Conservation (phyloP, 23 red algal species). For the Gracilariopsis chorda region DNA sequence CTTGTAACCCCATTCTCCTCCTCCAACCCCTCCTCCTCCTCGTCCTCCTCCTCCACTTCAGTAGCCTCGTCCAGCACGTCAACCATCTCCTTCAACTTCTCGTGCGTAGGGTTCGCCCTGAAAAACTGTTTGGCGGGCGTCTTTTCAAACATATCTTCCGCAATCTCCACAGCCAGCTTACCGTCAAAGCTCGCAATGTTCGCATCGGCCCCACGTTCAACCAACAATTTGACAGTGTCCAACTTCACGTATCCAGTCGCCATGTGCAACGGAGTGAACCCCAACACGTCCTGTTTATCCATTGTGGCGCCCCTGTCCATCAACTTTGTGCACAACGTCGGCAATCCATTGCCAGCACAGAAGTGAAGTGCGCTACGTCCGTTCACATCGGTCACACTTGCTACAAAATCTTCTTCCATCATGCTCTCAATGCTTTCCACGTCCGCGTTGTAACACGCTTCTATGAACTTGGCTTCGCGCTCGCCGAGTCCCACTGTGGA, state of each 20-base stretch:
- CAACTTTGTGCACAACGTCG: slow-evolving; percentile 38
- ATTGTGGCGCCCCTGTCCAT: slow-evolving; percentile 69
- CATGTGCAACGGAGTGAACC: slow-evolving; percentile 96
- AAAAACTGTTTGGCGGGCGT: slow-evolving; percentile 70
- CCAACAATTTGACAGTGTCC: slow-evolving; percentile 63
- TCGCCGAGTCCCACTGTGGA: slow-evolving; percentile 44
- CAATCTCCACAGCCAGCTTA: slow-evolving; percentile 66
- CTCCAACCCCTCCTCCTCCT: slow-evolving; percentile 39
- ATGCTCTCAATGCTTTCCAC: slow-evolving; percentile 48
- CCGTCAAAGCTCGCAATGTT: slow-evolving; percentile 39
- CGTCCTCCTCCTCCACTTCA: slow-evolving; percentile 38
- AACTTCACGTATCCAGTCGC: slow-evolving; percentile 89
- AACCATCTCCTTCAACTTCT: slow-evolving; percentile 52
- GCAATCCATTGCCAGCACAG: slow-evolving; percentile 81
- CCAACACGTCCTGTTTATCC: slow-evolving; percentile 76
- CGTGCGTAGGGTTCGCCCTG: slow-evolving; percentile 30
- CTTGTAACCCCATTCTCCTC: background rate
- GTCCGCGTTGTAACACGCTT: slow-evolving; percentile 66
- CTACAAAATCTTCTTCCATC: slow-evolving; percentile 55
- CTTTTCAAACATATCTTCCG: slow-evolving; percentile 55
- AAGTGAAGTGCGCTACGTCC: slow-evolving; percentile 87
- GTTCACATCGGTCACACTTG: slow-evolving; percentile 62
- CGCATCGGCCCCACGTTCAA: slow-evolving; percentile 58
- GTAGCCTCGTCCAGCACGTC: slow-evolving; percentile 57
- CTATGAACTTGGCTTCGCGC: slow-evolving; percentile 50